Conservation (phyloP, 257 asterid genomes). For the Perilla frutescens region DNA sequence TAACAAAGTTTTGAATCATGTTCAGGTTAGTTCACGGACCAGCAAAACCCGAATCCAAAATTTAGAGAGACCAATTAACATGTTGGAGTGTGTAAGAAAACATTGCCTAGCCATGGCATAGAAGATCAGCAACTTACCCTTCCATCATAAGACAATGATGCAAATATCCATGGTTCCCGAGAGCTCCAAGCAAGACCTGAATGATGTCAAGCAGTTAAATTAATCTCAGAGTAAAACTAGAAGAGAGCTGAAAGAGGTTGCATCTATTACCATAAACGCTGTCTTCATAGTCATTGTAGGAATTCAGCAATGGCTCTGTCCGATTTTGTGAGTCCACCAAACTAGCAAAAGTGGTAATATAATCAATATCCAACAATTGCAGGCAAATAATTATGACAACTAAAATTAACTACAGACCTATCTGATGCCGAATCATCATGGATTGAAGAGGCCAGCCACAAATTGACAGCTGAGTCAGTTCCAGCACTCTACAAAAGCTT, state of each 20-base stretch:
- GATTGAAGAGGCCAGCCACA: conserved; percentile 69
- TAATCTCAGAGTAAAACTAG: conserved; percentile 31
- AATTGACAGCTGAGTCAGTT: conserved; percentile 92
- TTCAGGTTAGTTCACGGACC: not conserved
- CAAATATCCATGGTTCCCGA: conserved; percentile 97
- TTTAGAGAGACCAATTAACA: conserved; percentile 9
- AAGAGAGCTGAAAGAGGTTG: conserved; percentile 19
- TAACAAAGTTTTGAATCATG: not conserved
- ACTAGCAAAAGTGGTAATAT: conserved; percentile 49
- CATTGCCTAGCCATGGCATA: conserved; percentile 1
- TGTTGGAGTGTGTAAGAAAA: not conserved
- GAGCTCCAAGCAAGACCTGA: conserved; percentile 95
- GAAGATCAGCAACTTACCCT: conserved; percentile 65
- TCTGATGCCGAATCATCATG: conserved; percentile 50
- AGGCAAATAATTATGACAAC: conserved; percentile 5
- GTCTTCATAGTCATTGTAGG: conserved; percentile 93
- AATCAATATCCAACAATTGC: conserved; percentile 27
- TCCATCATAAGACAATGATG: conserved; percentile 97
- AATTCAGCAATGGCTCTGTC: conserved; percentile 66
- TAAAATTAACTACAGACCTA: conserved; percentile 51
- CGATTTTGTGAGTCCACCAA: conserved; percentile 45
- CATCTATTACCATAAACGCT: conserved; percentile 79
- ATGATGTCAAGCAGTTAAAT: conserved; percentile 36
- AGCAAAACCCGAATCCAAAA: not conserved
- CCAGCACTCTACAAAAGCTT: conserved; percentile 88